Percentiles rank a stretch among this genome's conserved stretches.
phyloP scores from a whole-genome alignment of 2,329 filamentous ascomycete genomes.

The Colletotrichum somersetense region DNA sequence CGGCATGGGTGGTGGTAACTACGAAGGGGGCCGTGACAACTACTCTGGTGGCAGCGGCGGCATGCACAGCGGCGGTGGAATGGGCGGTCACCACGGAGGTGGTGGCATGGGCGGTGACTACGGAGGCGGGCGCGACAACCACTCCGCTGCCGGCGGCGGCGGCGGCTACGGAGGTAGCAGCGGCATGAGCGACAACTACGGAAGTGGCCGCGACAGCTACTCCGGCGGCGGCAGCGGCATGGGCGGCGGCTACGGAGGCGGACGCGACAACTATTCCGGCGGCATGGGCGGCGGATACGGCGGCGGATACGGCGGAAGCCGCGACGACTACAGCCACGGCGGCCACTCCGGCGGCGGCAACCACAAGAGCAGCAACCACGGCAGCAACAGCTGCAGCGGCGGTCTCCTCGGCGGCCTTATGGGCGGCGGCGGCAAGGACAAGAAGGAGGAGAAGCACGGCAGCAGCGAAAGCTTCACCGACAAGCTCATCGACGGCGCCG shows the following conservation, averaged over 20 bases:
- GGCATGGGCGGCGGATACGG: neutral
- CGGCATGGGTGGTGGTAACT: neutral
- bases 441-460: conserved; percentile 30
- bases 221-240: neutral
- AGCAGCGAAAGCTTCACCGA: conserved; percentile 33
- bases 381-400: conserved; percentile 21
- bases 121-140: neutral
- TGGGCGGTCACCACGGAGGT: neutral
- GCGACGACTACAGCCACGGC: conserved; percentile 19
- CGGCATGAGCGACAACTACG: conserved; percentile 17
- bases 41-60: neutral
- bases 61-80: neutral
- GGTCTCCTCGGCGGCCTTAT: conserved; percentile 27
- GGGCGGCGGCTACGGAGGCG: neutral
- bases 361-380: neutral
- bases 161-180: neutral
- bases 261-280: neutral
- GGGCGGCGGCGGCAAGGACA: conserved; percentile 34
- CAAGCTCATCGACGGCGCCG: conserved; percentile 38
- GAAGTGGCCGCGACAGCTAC: neutral
- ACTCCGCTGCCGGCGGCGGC: neutral
- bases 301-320: conserved; percentile 3
- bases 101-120: conserved; percentile 4
- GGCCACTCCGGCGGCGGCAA: neutral
- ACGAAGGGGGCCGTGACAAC: neutral